Evolutionary conservation across 2,329 filamentous ascomycete species (phyloP), one percentile per base, ranked within the genome.

Genomic region (Achaetomium macrosporum): DNA sequence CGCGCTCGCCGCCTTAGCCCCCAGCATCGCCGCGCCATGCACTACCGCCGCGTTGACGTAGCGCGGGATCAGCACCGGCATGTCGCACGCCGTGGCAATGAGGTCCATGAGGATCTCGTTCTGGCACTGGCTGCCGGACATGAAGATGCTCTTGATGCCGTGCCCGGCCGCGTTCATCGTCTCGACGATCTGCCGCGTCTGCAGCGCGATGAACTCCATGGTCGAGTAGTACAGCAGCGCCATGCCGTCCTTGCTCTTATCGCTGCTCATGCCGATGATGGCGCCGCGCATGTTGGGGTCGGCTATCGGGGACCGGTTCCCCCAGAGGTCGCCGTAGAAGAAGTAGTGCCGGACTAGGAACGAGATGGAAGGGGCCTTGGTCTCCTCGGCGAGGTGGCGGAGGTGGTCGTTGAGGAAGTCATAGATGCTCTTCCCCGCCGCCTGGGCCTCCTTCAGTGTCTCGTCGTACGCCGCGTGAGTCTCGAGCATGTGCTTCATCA

Each of bases 251-350:
- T 93, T 80, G 62, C 83, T 88, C 70, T 88, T 91, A 73, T 97
- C 92, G 61, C 83, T 88, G 65, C 85, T 88, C 54, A 99, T 76
- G 16, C 93, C 93, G 57, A 96, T 84, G 58, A 96, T 82, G 7
- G 88, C 84, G 25, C 93, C 93, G 60, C 87, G 87, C 93, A 99
- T 99, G 71, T 84, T 87, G 25, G 92, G 78, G 66, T 99, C 91
- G 4, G 93, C 92, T 53, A 99, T 81, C 1, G 93, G 93, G 17
- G 90, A 96, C 39, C 93, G 85, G 74, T 99, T 99, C 56, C 93
- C 93, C 79, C 95, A 97, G 4, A 97, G 78, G 66, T 99, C 93
- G 58, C 93, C 93, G 69, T 99, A 99, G 76, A 99, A 95, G 82
- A 99, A 99, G 74, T 95, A 87, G 71, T 99, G 92, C 9, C 92